Evolutionary conservation across 2,329 filamentous ascomycete species (phyloP).

Genomic region (Xylariaceae sp.): DNA sequence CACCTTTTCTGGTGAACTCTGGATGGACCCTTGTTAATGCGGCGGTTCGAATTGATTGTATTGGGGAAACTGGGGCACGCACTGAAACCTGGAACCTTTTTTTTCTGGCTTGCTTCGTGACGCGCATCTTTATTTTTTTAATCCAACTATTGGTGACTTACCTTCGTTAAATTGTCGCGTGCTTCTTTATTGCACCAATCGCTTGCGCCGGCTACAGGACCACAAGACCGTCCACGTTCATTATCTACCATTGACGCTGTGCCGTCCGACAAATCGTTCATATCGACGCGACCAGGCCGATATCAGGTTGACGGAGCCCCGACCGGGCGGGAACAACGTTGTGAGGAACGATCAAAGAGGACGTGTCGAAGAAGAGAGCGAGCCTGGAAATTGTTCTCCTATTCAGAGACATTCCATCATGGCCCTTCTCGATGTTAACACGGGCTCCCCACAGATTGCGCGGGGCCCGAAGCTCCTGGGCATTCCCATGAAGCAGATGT

Average conservation of each 20-base stretch:
- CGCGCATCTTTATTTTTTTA: conserved; percentile 9
- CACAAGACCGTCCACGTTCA: no score
- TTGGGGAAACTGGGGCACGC: conserved; percentile 9
- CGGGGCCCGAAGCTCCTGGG: conserved; percentile 59
- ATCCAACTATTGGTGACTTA: conserved; percentile 2
- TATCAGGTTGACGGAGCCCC: not conserved
- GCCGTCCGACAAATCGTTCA: not conserved
- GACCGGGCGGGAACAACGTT: not conserved
- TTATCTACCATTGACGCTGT: not conserved
- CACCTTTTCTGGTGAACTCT: not conserved
- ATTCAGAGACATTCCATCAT: no score
- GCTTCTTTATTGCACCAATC: not conserved
- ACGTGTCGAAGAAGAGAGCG: not conserved
- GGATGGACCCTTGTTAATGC: conserved; percentile 12
- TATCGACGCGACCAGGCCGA: not conserved
- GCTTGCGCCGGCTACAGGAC: not conserved
- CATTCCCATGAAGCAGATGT: conserved; percentile 72
- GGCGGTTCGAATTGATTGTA: no score
- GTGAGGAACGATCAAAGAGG: not conserved
- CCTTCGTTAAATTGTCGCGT: no score
- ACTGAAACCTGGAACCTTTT: conserved; percentile 23
- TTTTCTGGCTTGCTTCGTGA: conserved; percentile 2
- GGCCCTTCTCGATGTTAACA: conserved; percentile 50
- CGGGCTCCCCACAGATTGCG: conserved; percentile 44
- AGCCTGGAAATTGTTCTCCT: no score